Evolutionary conservation across 2,329 filamentous ascomycete species (phyloP).

Genomic region (Setomelanomma holmii): DNA sequence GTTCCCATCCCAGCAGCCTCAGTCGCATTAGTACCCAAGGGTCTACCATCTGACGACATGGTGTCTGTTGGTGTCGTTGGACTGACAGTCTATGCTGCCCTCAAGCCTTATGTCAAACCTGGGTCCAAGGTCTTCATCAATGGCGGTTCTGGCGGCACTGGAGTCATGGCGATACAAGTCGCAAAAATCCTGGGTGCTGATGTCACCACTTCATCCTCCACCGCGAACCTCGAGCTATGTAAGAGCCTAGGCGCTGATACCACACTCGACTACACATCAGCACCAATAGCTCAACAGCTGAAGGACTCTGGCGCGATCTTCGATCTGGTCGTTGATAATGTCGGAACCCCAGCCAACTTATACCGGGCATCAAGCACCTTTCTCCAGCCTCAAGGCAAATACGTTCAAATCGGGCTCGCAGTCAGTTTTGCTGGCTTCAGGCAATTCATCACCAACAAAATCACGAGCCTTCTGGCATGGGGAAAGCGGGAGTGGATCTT

Average conservation of each 20-base stretch:
- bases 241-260: slow-evolving; percentile 65
- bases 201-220: slow-evolving; percentile 65
- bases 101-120: slow-evolving; percentile 22
- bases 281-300: slow-evolving; percentile 55
- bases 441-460: neutral
- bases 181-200: slow-evolving; percentile 64
- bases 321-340: slow-evolving; percentile 63
- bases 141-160: slow-evolving; percentile 66
- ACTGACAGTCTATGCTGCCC: slow-evolving; percentile 43
- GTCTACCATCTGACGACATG: slow-evolving; percentile 30
- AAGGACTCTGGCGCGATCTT: slow-evolving; percentile 56
- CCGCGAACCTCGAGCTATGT: slow-evolving; percentile 61
- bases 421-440: slow-evolving; percentile 6
- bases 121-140: slow-evolving; percentile 65
- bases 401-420: slow-evolving; percentile 7
- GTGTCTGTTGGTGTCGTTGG: slow-evolving; percentile 39
- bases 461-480: neutral
- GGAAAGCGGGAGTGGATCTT: neutral
- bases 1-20: slow-evolving; percentile 14
- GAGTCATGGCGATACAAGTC: slow-evolving; percentile 66
- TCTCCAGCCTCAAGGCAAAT: slow-evolving; percentile 11
- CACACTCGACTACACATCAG: slow-evolving; percentile 63
- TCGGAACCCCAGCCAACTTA: slow-evolving; percentile 49
- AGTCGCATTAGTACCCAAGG: slow-evolving; percentile 14
- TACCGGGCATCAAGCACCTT: slow-evolving; percentile 11